Evolutionary conservation across 2,329 filamentous ascomycete genomes (phyloP).

Genomic region (Phyllosticta citrichinensis): DNA sequence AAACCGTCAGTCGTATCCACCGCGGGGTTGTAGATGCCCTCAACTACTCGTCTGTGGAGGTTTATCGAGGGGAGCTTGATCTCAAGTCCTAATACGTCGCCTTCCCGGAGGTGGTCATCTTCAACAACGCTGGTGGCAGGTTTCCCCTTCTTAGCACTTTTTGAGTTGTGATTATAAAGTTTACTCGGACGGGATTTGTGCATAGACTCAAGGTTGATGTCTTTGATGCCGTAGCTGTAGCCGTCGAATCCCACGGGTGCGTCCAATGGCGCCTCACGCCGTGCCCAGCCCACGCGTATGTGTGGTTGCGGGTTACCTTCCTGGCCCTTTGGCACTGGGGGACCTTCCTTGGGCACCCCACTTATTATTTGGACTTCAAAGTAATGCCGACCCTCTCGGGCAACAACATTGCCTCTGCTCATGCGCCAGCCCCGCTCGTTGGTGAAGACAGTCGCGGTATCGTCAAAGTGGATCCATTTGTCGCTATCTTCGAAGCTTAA

Average conservation of each 20-base stretch:
- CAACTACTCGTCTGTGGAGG: constrained; percentile 79
- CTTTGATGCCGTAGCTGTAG: constrained; percentile 88
- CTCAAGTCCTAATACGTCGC: constrained; percentile 88
- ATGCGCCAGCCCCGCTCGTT: constrained; percentile 91
- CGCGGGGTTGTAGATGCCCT: constrained; percentile 77
- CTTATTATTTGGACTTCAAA: constrained; percentile 87
- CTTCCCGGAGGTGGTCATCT: constrained; percentile 67
- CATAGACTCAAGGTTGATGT: constrained; percentile 82
- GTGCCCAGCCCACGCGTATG: constrained; percentile 77
- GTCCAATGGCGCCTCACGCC: constrained; percentile 71
- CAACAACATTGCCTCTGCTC: constrained; percentile 80
- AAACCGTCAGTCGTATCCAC: constrained; percentile 56
- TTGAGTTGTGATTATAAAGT: constrained; percentile 46
- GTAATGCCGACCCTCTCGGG: constrained; percentile 82
- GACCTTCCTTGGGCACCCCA: constrained; percentile 50
- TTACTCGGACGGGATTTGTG: constrained; percentile 90
- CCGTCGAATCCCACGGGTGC: constrained; percentile 79
- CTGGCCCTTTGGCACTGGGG: constrained; percentile 26
- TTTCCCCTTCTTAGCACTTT: constrained; percentile 30
- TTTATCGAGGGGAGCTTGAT: constrained; percentile 80
- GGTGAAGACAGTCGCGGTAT: constrained; percentile 67
- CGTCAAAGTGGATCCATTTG: constrained; percentile 68
- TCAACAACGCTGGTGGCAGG: constrained; percentile 40
- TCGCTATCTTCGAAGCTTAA: constrained; percentile 91
- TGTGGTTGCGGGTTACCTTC: constrained; percentile 42